Conservation (phyloP, 148 eudicot genomes). For the Polygonum aviculare region DNA sequence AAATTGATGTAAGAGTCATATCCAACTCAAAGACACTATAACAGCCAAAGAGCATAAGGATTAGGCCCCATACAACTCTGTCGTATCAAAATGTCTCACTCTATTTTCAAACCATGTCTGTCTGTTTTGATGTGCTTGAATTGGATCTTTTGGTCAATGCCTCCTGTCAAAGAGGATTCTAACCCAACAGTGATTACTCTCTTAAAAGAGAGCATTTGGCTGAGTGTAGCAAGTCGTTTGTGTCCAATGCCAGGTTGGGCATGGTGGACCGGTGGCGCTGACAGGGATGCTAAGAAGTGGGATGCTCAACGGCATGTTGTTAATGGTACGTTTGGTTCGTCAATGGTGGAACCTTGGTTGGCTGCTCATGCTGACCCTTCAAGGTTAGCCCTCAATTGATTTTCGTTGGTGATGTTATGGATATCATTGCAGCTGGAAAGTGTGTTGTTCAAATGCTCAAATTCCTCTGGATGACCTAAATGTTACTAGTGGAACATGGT, state of each 20-base stretch:
- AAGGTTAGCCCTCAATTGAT: conserved; percentile 30
- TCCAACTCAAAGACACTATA: no score
- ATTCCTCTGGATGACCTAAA: background rate
- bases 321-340: conserved; percentile 76
- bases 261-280: conserved; percentile 1
- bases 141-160: no score
- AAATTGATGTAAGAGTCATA: no score
- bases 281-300: conserved; percentile 48
- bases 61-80: no score
- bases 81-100: no score
- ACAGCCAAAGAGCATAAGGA: no score
- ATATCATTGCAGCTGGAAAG: background rate
- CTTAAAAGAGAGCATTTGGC: conserved; percentile 37
- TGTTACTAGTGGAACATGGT: background rate
- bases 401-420: background rate
- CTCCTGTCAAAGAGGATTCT: no score
- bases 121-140: no score
- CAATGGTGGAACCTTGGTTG: no score
- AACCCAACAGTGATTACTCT: no score
- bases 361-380: conserved; percentile 25
- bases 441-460: background rate
- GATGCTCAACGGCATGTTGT: conserved; percentile 48
- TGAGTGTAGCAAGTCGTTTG: conserved; percentile 66
- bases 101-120: no score
- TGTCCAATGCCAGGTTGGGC: conserved; percentile 14